Conservation (phyloP, 768 basidiomycete genomes). For the Obba rivulosa region DNA sequence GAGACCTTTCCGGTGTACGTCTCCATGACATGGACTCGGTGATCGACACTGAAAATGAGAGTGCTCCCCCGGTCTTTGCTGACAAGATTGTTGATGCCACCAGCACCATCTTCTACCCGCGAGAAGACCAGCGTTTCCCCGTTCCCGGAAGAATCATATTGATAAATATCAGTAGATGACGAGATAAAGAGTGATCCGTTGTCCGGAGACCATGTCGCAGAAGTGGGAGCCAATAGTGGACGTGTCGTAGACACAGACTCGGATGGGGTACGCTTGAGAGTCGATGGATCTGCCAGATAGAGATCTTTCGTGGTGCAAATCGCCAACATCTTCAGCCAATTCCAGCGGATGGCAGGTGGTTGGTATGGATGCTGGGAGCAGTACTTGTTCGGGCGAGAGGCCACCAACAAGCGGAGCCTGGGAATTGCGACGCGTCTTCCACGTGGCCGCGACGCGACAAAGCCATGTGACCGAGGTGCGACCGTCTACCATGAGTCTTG, state of each 20-base stretch:
- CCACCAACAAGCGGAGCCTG: too few relatives aligned
- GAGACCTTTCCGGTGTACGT: constrained; percentile 35
- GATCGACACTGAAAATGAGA: constrained; percentile 43
- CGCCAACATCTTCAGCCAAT: constrained; percentile 42
- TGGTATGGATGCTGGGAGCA: too few relatives aligned
- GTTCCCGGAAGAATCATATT: constrained; percentile 46
- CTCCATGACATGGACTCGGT: constrained; percentile 48
- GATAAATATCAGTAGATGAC: constrained; percentile 40
- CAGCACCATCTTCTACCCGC: constrained; percentile 22
- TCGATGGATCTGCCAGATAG: constrained; percentile 39
- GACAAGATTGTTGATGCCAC: constrained; percentile 27
- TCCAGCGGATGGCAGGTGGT: too few relatives aligned
- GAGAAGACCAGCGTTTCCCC: constrained; percentile 39
- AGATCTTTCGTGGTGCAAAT: constrained; percentile 45
- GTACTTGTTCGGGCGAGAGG: too few relatives aligned
- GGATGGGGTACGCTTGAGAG: constrained; percentile 39
- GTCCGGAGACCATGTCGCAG: constrained; percentile 54
- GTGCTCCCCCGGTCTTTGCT: constrained; percentile 31
- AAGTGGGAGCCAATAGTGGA: constrained; percentile 21
- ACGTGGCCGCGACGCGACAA: too few relatives aligned
- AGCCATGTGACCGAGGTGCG: too few relatives aligned
- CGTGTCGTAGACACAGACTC: constrained; percentile 8
- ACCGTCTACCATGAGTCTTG: too few relatives aligned
- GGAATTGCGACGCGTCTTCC: too few relatives aligned
- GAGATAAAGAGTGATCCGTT: constrained; percentile 51